Evolutionary conservation across 768 basidiomycete genomes (phyloP).

Genomic region (Termitomyces sp.): DNA sequence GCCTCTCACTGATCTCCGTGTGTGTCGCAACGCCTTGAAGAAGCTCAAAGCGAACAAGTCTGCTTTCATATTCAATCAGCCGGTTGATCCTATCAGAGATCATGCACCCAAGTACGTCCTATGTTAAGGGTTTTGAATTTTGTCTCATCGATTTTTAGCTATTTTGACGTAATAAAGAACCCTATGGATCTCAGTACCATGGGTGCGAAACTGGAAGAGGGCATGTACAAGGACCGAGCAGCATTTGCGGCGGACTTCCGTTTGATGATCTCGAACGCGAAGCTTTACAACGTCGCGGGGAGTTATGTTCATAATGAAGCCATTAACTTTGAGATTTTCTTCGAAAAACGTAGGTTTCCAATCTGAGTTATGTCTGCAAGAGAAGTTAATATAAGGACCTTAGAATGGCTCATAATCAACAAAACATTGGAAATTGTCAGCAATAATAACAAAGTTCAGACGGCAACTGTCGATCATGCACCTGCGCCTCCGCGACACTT

Average conservation of each 20-base stretch:
- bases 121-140: background rate
- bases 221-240: constrained; percentile 80
- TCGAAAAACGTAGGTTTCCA: constrained; percentile 75
- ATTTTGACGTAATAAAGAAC: constrained; percentile 83
- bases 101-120: constrained; percentile 74
- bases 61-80: constrained; percentile 70
- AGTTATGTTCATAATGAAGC: constrained; percentile 75
- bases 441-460: constrained; percentile 25
- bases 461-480: constrained; percentile 15
- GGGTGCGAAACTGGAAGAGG: constrained; percentile 78
- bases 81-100: constrained; percentile 96
- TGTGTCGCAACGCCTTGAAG: constrained; percentile 72
- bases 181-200: constrained; percentile 96
- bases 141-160: constrained; percentile 41
- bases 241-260: constrained; percentile 84
- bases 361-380: background rate
- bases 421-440: constrained; percentile 68
- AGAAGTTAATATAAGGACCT: background rate
- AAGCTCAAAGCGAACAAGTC: constrained; percentile 75
- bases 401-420: constrained; percentile 86
- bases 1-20: constrained; percentile 68
- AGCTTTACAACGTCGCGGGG: constrained; percentile 72
- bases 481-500: constrained; percentile 28
- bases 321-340: constrained; percentile 68
- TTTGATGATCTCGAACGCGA: constrained; percentile 85